Evolutionary conservation across 2,329 filamentous ascomycete genomes (phyloP).

Genomic region (Arachnomyces sp.): DNA sequence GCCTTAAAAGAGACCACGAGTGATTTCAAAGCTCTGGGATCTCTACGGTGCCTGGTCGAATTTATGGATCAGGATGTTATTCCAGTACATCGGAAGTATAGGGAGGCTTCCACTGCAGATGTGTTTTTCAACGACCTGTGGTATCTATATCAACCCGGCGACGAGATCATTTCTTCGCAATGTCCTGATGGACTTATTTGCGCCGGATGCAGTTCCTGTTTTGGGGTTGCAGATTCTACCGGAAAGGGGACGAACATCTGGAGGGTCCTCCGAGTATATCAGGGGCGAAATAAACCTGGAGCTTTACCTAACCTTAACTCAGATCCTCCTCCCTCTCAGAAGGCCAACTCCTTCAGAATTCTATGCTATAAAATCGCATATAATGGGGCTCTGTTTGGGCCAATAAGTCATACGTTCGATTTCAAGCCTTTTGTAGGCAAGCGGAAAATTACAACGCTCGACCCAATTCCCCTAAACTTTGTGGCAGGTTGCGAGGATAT

Average conservation of each 20-base stretch:
- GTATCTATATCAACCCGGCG: constrained; percentile 1
- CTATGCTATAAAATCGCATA: too few relatives aligned
- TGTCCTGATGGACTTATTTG: neutral
- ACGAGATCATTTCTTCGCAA: neutral
- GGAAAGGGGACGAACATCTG: neutral
- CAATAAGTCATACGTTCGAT: too few relatives aligned
- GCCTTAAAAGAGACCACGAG: too few relatives aligned
- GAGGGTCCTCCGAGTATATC: neutral
- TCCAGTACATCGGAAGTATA: neutral
- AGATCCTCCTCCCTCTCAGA: constrained; percentile 1
- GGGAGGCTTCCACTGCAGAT: neutral
- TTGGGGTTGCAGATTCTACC: neutral
- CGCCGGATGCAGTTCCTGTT: neutral
- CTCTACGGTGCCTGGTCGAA: constrained; percentile 2
- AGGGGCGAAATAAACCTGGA: too few relatives aligned
- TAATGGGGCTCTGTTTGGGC: too few relatives aligned
- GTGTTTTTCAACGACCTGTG: constrained; percentile 3
- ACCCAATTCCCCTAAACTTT: too few relatives aligned
- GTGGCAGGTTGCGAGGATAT: too few relatives aligned
- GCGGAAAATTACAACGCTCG: too few relatives aligned
- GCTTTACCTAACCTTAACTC: too few relatives aligned
- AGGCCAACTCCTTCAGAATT: neutral
- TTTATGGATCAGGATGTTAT: constrained; percentile 4
- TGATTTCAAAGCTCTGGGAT: too few relatives aligned
- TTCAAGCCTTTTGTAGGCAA: too few relatives aligned